Percentiles rank a stretch among this genome's conserved stretches.
Conservation (phyloP, 495 filamentous ascomycete genomes). For the Chaetomium fimeti region DNA sequence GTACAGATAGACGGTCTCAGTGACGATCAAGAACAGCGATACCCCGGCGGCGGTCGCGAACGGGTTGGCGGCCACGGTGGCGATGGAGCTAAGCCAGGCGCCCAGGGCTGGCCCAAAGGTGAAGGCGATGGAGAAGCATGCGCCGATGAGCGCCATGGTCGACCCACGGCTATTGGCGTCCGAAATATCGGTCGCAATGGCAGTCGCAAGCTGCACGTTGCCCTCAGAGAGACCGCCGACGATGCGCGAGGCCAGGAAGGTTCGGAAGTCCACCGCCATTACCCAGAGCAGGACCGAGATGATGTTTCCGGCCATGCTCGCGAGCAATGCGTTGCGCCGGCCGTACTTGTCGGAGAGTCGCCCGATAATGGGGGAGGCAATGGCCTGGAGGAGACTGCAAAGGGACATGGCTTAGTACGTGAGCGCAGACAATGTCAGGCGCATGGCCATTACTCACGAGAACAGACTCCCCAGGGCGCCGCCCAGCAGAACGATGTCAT, state of each 20-base stretch:
- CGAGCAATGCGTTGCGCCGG: conserved; percentile 81
- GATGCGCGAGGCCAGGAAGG: conserved; percentile 86
- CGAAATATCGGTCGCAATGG: conserved; percentile 95
- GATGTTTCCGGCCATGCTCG: conserved; percentile 94
- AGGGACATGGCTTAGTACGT: conserved; percentile 14
- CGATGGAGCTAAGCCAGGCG: conserved; percentile 72
- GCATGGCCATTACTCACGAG: conserved; percentile 47
- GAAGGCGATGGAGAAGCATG: conserved; percentile 95
- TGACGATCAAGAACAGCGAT: conserved; percentile 73
- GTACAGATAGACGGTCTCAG: conserved; percentile 89
- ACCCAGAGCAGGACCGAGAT: conserved; percentile 92
- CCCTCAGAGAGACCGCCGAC: conserved; percentile 94
- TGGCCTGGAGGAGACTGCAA: conserved; percentile 70
- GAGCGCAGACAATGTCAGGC: background rate
- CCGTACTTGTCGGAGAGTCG: conserved; percentile 85
- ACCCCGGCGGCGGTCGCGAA: conserved; percentile 89
- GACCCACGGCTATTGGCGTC: conserved; percentile 75
- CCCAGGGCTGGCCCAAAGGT: conserved; percentile 92
- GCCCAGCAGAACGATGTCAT: conserved; percentile 95
- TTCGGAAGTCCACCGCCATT: conserved; percentile 86
- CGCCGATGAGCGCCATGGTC: conserved; percentile 94
- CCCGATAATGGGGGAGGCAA: conserved; percentile 90
- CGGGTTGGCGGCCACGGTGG: conserved; percentile 79
- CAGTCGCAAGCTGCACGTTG: conserved; percentile 93
- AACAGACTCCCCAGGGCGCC: conserved; percentile 92